Base-by-base conservation (phyloP, 495 filamentous ascomycete species). In the Hypoxylon rickii region DNA sequence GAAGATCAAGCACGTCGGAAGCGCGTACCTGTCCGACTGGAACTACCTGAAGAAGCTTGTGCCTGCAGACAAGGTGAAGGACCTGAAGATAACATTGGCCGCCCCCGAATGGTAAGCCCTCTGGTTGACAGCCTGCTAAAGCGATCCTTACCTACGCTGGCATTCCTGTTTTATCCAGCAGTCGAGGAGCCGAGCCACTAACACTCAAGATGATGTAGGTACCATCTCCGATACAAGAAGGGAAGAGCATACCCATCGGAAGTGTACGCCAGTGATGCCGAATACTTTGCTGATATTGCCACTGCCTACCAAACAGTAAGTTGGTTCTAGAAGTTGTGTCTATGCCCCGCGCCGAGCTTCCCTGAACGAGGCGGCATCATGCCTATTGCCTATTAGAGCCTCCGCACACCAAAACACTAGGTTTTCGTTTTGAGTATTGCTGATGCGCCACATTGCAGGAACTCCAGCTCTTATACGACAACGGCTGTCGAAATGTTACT, bases 231-330 rank as follows among this genome's bases (percentile, higher is more conserved):
- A 37, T 86, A 85, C 52, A 80, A 79, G 51, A 81, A 81, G 61
- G 85, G 83, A 19, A 71, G 75, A 65, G 82, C 83, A 13, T 88
- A 86, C 64, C 78, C 81, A 15, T 81, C 80, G 61, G 75, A 79
- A 7, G 77, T 84, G 36, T 88, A 87, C 58, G 67, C 70, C 24
- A 80, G 73, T 29, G 82, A 85, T 22, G 78, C 77, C 24, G 82
- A 86, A 60, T 86, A 87, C 68, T 87, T 87, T 61, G 80, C 73
- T 18, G 85, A 87, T 52, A 83, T 87, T 41, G 83, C 83, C 56
- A 79, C 74, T 52, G 84, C 85, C 32, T 86, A 85, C 64, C 82
- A 82, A 39, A 59, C 56, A 57, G 59, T 63, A 48, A 33, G 59
- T 46, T 8, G 33, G 45, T 15, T 7, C 12, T 26, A 3, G 4